These are phyloP conservation scores for Symbiodinium pilosum DNA, from an alignment of 73 alveolate genomes.

Conservation along the genomic window DNA sequence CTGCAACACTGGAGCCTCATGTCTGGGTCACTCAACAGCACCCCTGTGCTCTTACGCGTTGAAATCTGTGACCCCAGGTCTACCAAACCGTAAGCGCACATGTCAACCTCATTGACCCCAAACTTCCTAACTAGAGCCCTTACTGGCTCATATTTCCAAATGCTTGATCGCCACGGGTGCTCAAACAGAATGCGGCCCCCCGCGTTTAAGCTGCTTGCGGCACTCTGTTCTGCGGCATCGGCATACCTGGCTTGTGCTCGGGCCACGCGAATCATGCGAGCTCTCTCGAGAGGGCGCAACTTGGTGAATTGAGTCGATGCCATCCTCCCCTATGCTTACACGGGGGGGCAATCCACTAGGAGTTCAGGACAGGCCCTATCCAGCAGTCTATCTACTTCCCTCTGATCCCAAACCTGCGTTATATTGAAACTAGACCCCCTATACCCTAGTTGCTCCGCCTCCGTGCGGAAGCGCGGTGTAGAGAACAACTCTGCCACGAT, in stretches of 20 bases:
- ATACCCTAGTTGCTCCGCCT: not conserved
- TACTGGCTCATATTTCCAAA: not conserved
- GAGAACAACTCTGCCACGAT: conserved; percentile 27
- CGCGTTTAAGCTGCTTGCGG: not conserved
- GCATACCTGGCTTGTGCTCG: not conserved
- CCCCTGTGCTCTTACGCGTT: not conserved
- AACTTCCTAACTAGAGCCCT: not conserved
- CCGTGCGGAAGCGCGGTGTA: not conserved
- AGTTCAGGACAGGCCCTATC: not conserved
- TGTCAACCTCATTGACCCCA: not conserved
- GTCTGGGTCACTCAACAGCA: not conserved
- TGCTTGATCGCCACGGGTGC: not conserved
- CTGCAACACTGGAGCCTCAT: not conserved
- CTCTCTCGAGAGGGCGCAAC: not conserved
- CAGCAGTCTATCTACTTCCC: not conserved
- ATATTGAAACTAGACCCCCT: not conserved
- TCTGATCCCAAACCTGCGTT: conserved; percentile 16
- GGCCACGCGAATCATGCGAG: not conserved
- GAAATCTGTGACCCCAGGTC: not conserved
- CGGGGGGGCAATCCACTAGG: not conserved
- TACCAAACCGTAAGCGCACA: not conserved
- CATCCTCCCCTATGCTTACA: conserved; percentile 13
- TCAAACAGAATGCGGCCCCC: not conserved
- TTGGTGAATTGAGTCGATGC: not conserved
- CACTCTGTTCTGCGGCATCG: not conserved